Base-by-base conservation (phyloP, 441 rosid genomes). In the Cnidoscolus chayamansa region DNA sequence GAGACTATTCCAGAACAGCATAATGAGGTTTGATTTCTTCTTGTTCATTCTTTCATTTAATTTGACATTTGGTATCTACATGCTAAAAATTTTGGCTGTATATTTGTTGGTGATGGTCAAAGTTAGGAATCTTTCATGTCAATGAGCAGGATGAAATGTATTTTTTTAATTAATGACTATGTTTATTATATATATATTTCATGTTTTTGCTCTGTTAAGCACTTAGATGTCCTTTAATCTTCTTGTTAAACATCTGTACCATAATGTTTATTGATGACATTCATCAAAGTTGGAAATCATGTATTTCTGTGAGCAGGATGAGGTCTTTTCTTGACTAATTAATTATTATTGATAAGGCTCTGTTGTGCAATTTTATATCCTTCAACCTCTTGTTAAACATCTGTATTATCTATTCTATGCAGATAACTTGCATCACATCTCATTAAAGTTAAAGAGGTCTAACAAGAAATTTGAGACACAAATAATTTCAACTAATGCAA, bases 1-100 rank as follows among this genome's bases (percentile, higher is more conserved):
- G 82, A 73, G 49, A 57, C 43, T 74, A 74, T 54, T 78, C 65
- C 61, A 70, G 79, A 67, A 58, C 74, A 68, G 77, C 79, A 60
- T 35, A 64, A 62, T 32, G 76, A 84, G 91, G 92, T 88, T 55
- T n/a, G n/a, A 51, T 20, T 62, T 63, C 4, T 54, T 30, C 37
- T 31, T 60, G 54, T 31, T 65, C 49, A 17, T 37, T 62, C 6
- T 40, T 68, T 49, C 9, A 10, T 58, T 55, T 10, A 3, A 31
- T 40, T 67, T 30, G 16, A 13, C 7, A 25, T 51, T 50, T 4
- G 56, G 1, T 12, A 15, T 48, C 10, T 30, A 17, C 49, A 7
- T 72, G 69, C 15, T 62, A 65, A 58, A 48, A 19, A 17, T 65
- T 48, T 30, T 35, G 17, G 35, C 15, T 53, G 7, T 25, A 35